Percentiles rank a stretch among this genome's conserved stretches.
phyloP scores from a whole-genome alignment of 352 stramenopile genomes.

The Peronospora tabacina region DNA sequence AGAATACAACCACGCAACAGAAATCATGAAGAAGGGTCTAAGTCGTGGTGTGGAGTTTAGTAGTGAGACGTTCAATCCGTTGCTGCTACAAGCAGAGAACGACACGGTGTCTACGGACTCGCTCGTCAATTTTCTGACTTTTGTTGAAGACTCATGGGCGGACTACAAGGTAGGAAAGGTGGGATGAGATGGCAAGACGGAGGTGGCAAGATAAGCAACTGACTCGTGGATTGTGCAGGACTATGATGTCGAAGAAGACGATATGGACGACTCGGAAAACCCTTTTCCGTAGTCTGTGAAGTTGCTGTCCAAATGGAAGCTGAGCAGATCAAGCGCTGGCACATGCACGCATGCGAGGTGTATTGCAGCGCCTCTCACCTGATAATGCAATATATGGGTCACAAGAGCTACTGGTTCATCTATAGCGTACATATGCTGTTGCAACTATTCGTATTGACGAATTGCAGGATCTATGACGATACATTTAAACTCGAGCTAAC shows the following conservation, averaged over 20 bases:
- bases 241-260: slow-evolving; percentile 27
- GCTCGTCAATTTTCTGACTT: slow-evolving; percentile 47
- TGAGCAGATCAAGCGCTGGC: slow-evolving; percentile 5
- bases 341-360: not conserved
- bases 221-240: slow-evolving; percentile 10
- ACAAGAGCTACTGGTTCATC: too few relatives aligned
- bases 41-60: slow-evolving; percentile 47
- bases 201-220: not conserved
- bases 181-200: not conserved
- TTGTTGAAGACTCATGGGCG: slow-evolving; percentile 58
- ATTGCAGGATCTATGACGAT: slow-evolving; percentile 12
- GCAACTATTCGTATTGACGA: slow-evolving; percentile 3
- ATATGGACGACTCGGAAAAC: slow-evolving; percentile 23
- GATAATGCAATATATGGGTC: slow-evolving; percentile 18
- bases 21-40: slow-evolving; percentile 37
- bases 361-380: slow-evolving; percentile 3
- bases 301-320: slow-evolving; percentile 2
- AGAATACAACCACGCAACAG: slow-evolving; percentile 38
- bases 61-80: slow-evolving; percentile 43
- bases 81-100: slow-evolving; percentile 42
- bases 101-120: slow-evolving; percentile 45
- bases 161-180: slow-evolving; percentile 43
- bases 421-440: not conserved
- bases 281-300: slow-evolving; percentile 18
- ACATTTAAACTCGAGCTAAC: slow-evolving; percentile 8